Percentiles rank a stretch among this genome's conserved stretches.
phyloP scores from a whole-genome alignment of 495 filamentous ascomycete species.

The Penicillium angulare region DNA sequence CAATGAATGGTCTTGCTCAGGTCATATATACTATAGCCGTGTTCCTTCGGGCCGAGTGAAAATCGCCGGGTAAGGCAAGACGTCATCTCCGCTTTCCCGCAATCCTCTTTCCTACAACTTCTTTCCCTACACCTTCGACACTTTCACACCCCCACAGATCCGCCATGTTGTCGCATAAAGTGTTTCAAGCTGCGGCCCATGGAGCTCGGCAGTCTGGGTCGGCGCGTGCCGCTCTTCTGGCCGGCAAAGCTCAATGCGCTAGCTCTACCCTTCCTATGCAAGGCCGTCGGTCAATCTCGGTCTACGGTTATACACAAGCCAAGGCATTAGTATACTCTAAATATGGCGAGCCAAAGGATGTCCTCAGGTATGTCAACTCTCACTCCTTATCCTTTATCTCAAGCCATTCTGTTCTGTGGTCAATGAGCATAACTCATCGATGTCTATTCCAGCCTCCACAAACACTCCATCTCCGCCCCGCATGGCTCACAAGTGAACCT shows the following conservation, averaged over 20 bases:
- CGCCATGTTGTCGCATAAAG: slow-evolving; percentile 36
- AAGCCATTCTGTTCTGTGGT: too few species aligned
- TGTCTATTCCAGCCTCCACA: slow-evolving; percentile 59
- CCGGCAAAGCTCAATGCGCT: slow-evolving; percentile 30
- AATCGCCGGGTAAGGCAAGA: slow-evolving; percentile 18
- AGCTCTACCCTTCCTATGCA: slow-evolving; percentile 6
- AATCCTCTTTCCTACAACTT: neutral
- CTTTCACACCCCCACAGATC: slow-evolving; percentile 2
- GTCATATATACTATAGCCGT: too few species aligned
- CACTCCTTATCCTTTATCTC: too few species aligned
- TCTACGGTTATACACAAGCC: slow-evolving; percentile 96
- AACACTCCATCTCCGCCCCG: slow-evolving; percentile 74
- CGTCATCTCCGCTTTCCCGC: slow-evolving; percentile 21
- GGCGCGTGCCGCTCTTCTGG: slow-evolving; percentile 10
- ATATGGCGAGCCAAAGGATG: slow-evolving; percentile 82
- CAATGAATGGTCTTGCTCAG: neutral
- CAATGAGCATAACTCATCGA: too few species aligned
- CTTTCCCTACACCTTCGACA: neutral
- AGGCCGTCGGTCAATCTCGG: slow-evolving; percentile 52
- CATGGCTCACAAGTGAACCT: slow-evolving; percentile 61
- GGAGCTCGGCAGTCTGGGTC: slow-evolving; percentile 11
- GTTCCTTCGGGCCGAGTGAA: slow-evolving; percentile 25
- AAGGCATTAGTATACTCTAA: slow-evolving; percentile 83
- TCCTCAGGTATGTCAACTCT: slow-evolving; percentile 66
- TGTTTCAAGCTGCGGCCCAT: slow-evolving; percentile 22